Evolutionary conservation across 192 early-diverging fungal genomes (phyloP).

Genomic region (Backusella australiensis): DNA sequence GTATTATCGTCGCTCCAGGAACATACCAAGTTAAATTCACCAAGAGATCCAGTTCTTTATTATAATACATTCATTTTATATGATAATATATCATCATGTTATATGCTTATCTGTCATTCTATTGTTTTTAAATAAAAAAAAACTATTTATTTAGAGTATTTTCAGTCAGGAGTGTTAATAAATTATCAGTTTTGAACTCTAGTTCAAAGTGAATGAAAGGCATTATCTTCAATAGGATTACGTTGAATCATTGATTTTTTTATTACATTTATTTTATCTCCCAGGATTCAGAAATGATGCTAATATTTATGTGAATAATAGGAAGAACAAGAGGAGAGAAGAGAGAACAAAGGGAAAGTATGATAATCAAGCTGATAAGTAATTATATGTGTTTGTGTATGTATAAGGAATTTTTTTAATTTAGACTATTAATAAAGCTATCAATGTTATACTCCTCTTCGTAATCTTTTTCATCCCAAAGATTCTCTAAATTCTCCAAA

Average conservation of each 20-base stretch:
- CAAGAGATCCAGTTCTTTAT: neutral
- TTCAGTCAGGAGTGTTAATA: too few species aligned
- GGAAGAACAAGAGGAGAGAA: neutral
- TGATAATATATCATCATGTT: too few species aligned
- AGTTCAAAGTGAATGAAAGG: too few species aligned
- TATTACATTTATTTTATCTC: neutral
- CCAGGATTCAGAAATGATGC: neutral
- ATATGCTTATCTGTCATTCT: too few species aligned
- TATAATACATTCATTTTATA: neutral
- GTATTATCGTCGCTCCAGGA: neutral
- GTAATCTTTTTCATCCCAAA: slow-evolving; percentile 92
- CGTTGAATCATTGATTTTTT: neutral
- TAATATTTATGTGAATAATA: neutral
- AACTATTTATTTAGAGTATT: too few species aligned
- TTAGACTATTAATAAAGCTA: slow-evolving; percentile 63
- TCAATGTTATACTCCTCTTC: slow-evolving; percentile 85
- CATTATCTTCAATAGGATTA: too few species aligned
- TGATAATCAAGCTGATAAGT: neutral
- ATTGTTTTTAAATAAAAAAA: too few species aligned
- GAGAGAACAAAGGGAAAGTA: neutral
- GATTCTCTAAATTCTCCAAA: slow-evolving; percentile 72
- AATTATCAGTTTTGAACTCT: too few species aligned
- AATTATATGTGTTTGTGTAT: neutral
- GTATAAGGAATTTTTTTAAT: slow-evolving; percentile 4
- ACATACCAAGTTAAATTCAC: neutral